phyloP scores from a whole-genome alignment of 1,284 basidiomycete genomes.

The Puccinia novopanici region DNA sequence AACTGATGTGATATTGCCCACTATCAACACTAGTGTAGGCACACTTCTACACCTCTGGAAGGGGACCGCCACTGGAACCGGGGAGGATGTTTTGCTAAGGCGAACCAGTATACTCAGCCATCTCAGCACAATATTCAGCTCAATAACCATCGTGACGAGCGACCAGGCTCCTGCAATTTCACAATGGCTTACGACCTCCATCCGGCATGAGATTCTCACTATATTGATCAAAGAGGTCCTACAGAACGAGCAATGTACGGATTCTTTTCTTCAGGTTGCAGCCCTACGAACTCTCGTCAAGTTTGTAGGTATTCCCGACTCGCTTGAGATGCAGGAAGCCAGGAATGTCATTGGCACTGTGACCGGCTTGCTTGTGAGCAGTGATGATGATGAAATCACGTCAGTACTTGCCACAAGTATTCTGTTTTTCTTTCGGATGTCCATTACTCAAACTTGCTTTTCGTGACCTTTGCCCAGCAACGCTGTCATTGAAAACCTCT shows the following conservation, averaged over 20 bases:
- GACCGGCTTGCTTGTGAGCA: constrained; percentile 26
- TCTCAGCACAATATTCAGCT: constrained; percentile 33
- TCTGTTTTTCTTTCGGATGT: background rate
- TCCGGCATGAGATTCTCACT: too few relatives aligned
- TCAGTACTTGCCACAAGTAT: background rate
- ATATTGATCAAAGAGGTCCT: too few relatives aligned
- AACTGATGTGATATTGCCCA: constrained; percentile 33
- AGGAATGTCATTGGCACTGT: too few relatives aligned
- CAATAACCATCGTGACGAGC: constrained; percentile 6
- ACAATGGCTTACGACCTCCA: background rate
- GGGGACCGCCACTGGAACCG: too few relatives aligned
- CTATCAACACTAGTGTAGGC: constrained; percentile 4
- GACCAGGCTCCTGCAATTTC: too few relatives aligned
- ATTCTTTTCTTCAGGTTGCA: constrained; percentile 2
- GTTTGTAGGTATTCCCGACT: constrained; percentile 17
- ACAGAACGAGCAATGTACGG: too few relatives aligned
- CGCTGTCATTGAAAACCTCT: too few relatives aligned
- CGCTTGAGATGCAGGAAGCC: constrained; percentile 18
- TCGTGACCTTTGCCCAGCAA: too few relatives aligned
- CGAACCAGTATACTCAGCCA: too few relatives aligned
- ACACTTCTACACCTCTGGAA: constrained; percentile 36
- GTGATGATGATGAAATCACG: too few relatives aligned
- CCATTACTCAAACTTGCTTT: background rate
- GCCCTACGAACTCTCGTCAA: constrained; percentile 20
- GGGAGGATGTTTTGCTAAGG: too few relatives aligned